Conservation (phyloP, 106 monocot species). For the Dendrobium catenatum region DNA sequence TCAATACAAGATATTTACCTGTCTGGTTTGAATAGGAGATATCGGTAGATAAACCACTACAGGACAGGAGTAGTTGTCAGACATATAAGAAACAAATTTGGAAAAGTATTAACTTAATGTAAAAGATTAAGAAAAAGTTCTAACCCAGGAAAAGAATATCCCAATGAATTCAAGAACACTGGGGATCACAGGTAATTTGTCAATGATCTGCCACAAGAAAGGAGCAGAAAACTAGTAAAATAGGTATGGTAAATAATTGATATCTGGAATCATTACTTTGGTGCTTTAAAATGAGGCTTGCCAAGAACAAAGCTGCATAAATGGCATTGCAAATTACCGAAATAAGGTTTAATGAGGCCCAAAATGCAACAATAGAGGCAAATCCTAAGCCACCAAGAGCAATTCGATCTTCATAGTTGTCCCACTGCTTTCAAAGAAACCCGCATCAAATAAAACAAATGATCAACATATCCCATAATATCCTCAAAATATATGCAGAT, state of each 20-base stretch:
- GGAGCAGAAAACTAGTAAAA: neutral
- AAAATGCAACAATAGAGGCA: slow-evolving; percentile 61
- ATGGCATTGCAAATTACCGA: slow-evolving; percentile 26
- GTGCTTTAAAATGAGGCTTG: too few species aligned
- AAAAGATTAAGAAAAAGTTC: neutral
- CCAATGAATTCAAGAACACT: slow-evolving; percentile 62
- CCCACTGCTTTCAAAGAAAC: slow-evolving; percentile 43
- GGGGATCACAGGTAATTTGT: slow-evolving; percentile 73
- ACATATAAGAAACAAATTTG: neutral
- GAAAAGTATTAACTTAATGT: neutral
- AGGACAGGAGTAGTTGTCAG: slow-evolving; percentile 8
- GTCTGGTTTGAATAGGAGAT: slow-evolving; percentile 91
- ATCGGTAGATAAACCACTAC: slow-evolving; percentile 84
- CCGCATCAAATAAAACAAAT: neutral
- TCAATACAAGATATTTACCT: slow-evolving; percentile 35
- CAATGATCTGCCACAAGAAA: slow-evolving; percentile 54
- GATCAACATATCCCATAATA: neutral
- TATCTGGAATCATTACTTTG: too few species aligned
- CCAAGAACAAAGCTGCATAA: neutral
- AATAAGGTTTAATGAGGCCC: slow-evolving; percentile 70
- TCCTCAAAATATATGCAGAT: neutral
- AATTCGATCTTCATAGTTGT: slow-evolving; percentile 61
- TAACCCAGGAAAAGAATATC: slow-evolving; percentile 76
- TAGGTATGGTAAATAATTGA: neutral
- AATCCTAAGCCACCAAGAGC: slow-evolving; percentile 77